phyloP scores from a whole-genome alignment of 371 early-diverging fungal genomes.

The Lichtheimia ramosa region DNA sequence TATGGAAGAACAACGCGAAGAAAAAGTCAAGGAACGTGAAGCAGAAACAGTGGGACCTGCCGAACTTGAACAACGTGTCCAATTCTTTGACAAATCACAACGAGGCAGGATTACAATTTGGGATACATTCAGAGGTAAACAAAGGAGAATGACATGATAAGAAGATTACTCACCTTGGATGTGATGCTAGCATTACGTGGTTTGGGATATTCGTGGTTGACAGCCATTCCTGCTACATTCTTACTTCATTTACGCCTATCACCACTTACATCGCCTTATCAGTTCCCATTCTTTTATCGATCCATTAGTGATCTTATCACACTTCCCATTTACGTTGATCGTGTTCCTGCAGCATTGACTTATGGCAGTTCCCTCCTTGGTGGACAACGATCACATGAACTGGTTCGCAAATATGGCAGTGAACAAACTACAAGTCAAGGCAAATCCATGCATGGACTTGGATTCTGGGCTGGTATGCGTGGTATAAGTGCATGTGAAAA shows the following conservation, averaged over 20 bases:
- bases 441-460: neutral
- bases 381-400: slow-evolving; percentile 11
- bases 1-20: slow-evolving; percentile 11
- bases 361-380: slow-evolving; percentile 23
- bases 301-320: slow-evolving; percentile 31
- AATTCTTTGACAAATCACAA: slow-evolving; percentile 24
- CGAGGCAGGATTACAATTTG: slow-evolving; percentile 35
- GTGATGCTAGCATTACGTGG: slow-evolving; percentile 39
- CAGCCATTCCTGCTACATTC: slow-evolving; percentile 34
- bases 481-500: neutral
- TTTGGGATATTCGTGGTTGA: slow-evolving; percentile 37
- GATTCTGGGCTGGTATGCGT: slow-evolving; percentile 8
- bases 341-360: slow-evolving; percentile 21
- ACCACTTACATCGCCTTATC: slow-evolving; percentile 43
- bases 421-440: neutral
- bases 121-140: slow-evolving; percentile 22
- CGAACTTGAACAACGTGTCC: slow-evolving; percentile 13
- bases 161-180: too few relatives aligned
- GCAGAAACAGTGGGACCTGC: slow-evolving; percentile 8
- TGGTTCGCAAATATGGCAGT: slow-evolving; percentile 22
- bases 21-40: slow-evolving; percentile 3
- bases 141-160: too few relatives aligned
- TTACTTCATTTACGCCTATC: slow-evolving; percentile 43
- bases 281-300: slow-evolving; percentile 43
- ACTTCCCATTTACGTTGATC: slow-evolving; percentile 42